Percentiles rank a stretch among this genome's conserved stretches.
phyloP scores from a whole-genome alignment of 2,329 filamentous ascomycete species.

The Botryotinia narcissicola region DNA sequence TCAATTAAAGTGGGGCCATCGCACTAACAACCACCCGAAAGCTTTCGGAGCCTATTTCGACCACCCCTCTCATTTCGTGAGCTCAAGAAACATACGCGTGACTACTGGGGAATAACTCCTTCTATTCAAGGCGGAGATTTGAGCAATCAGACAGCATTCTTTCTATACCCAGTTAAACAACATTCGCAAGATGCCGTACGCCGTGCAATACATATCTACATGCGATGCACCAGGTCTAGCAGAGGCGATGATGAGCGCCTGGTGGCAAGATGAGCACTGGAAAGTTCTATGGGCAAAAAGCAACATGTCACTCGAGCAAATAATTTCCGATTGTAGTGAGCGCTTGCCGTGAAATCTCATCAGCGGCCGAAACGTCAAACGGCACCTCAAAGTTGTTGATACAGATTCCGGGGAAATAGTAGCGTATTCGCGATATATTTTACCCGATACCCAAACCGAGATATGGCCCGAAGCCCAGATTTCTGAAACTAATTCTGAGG shows the following conservation, averaged over 20 bases:
- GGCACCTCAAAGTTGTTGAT: background rate
- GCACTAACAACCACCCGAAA: background rate
- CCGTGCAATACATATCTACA: background rate
- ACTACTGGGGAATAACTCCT: background rate
- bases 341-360: background rate
- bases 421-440: background rate
- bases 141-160: background rate
- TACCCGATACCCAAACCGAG: background rate
- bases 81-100: background rate
- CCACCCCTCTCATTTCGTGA: background rate
- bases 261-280: background rate
- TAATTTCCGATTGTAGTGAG: background rate
- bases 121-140: background rate
- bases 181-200: background rate
- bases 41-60: background rate
- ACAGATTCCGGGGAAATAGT: background rate
- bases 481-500: background rate
- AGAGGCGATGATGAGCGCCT: background rate
- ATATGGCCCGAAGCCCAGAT: background rate
- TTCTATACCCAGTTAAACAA: background rate
- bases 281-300: background rate
- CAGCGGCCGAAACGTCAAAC: background rate
- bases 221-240: background rate
- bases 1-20: background rate
- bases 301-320: background rate